phyloP scores from a whole-genome alignment of 257 asterid genomes.

The Petunia secreta region DNA sequence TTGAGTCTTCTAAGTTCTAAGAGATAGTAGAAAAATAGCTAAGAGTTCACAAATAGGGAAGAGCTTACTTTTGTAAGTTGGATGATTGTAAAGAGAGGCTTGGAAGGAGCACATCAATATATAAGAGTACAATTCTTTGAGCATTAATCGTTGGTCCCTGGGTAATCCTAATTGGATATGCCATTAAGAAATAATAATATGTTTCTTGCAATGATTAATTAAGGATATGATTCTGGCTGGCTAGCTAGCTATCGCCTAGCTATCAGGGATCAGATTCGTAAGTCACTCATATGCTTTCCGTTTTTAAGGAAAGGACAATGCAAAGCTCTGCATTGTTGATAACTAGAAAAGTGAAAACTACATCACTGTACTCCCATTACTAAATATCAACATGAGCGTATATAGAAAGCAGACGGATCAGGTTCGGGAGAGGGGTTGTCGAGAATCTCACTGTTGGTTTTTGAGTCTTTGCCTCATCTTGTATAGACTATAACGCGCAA shows the following conservation, averaged over 20 bases:
- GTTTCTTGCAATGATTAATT: too few species aligned
- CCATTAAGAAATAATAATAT: not conserved
- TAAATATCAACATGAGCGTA: too few species aligned
- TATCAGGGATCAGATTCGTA: not conserved
- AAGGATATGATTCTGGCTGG: not conserved
- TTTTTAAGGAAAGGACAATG: not conserved
- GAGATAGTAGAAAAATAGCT: not conserved
- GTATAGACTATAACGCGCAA: too few species aligned
- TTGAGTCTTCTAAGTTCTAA: not conserved
- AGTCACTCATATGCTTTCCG: not conserved
- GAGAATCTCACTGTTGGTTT: too few species aligned
- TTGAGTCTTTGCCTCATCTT: too few species aligned
- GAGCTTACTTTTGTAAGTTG: not conserved
- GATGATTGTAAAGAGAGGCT: not conserved
- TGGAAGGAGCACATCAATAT: conserved; percentile 3
- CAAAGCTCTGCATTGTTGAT: not conserved
- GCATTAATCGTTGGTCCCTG: not conserved
- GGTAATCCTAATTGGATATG: not conserved
- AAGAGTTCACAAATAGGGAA: not conserved
- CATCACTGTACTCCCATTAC: too few species aligned
- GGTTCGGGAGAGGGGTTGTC: too few species aligned
- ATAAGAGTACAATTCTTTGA: not conserved
- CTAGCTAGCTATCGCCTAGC: not conserved
- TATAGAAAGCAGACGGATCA: too few species aligned
- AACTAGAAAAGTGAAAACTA: too few species aligned